Base-by-base conservation (phyloP, 1,284 basidiomycete genomes). In the Cryptococcus amylolentus region DNA sequence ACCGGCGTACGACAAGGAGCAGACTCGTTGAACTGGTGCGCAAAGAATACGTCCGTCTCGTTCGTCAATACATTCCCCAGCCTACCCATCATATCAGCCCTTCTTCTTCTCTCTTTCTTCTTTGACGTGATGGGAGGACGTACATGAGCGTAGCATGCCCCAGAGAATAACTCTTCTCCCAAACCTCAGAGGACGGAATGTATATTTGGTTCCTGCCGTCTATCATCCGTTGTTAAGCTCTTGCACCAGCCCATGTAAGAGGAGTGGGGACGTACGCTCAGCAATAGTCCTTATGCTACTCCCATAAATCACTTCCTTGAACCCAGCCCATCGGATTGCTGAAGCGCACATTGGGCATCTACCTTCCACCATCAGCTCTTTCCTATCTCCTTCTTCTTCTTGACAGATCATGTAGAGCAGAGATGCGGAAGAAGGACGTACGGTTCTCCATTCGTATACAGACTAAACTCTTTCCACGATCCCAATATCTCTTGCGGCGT, bases 391-490 rank as follows among this genome's bases (percentile, higher is more conserved):
- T 23, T 23, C 23, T 23, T 23, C 20, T 42, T 9, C 38, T 18
- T 38, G 28, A 6, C 12, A 26, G 39, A 31, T 23, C 23, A 5
- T 18, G 14, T 23, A 23, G 23, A 35, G 31, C 12, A 18, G 5
- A 38, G 49, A 5, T 38, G 20, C 31, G n/a, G 12, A 43, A n/a
- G 6, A 43, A 44, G 41, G 10, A 63, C 61, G 56, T 55, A 66
- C 55, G 65, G 66, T 54, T 68, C 66, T 18, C 66, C 66, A 56
- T 68, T 68, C 35, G 66, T 68, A 48, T 68, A 68, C 56, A 68
- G 42, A 18, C 57, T 60, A 39, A 66, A 68, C 28, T 66, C 56
- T 37, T 62, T 62, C 66, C 66, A 68, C 8, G 52, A 27, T 12
- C 59, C 63, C 23, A 62, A 42, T 40, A 66, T 68, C 51, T 66